A percentile compares a stretch with the other conserved stretches of the same genome.
Evolutionary conservation across 2,329 filamentous ascomycete genomes (phyloP).

Genomic region (Alternaria hordeiaustralica): DNA sequence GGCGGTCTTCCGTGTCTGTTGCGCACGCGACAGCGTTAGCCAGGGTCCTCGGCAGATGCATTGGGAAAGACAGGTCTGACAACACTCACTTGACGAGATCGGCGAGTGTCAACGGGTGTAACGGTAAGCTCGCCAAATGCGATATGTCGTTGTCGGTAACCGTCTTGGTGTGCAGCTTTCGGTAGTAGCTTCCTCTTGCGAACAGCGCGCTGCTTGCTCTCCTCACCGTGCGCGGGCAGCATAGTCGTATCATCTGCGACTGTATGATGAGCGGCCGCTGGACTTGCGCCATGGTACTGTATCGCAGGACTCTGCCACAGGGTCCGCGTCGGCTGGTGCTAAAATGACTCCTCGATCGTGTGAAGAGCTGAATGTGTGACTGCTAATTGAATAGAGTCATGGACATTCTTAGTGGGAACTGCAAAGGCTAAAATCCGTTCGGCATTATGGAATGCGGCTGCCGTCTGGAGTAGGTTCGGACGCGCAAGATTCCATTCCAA

Average conservation of each 20-base stretch:
- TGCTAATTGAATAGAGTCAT: constrained; percentile 7
- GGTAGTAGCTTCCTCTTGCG: constrained; percentile 19
- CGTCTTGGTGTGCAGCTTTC: constrained; percentile 47
- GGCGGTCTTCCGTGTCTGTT: constrained; percentile 79
- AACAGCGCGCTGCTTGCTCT: constrained; percentile 25
- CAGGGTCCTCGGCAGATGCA: neutral
- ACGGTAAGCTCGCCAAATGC: constrained; percentile 75
- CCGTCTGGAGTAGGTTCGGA: neutral
- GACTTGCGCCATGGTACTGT: constrained; percentile 35
- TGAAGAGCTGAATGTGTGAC: neutral
- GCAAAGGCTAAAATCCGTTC: neutral
- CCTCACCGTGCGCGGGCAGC: constrained; percentile 35
- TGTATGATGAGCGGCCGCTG: constrained; percentile 47
- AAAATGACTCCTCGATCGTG: neutral
- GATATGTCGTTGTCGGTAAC: constrained; percentile 77
- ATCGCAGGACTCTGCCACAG: neutral
- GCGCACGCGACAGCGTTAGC: constrained; percentile 20
- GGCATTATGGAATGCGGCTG: neutral
- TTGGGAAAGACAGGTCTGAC: neutral
- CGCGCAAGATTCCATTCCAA: neutral
- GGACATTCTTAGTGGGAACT: neutral
- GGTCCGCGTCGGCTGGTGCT: neutral
- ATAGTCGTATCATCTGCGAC: constrained; percentile 44
- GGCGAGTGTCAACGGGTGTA: constrained; percentile 82
- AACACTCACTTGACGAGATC: constrained; percentile 80